Evolutionary conservation across 2,329 filamentous ascomycete genomes (phyloP), one percentile per base, ranked within the genome.

Genomic region (Aspergillus sp.): DNA sequence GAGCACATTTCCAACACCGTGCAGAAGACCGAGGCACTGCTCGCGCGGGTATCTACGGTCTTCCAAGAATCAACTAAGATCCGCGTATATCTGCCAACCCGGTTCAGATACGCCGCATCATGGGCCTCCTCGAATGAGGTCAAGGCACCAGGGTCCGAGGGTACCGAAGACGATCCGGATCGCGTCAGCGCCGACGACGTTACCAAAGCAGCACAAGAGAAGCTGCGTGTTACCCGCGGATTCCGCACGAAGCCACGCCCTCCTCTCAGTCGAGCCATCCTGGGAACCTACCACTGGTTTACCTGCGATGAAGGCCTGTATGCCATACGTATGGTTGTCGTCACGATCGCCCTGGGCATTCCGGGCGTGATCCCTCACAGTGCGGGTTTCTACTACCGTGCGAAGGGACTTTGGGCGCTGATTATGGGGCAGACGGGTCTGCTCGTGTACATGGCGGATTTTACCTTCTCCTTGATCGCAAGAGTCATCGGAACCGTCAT

Each of bases 321-420:
- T 57, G 81, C 79, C 0, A 57, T 83, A 12, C 78, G 82, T 2
- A 77, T 83, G 72, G 79, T 83, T 0, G 62, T 78, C 12, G 78
- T 82, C 0, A 82, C 82, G 0, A 69, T 84, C 8, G 81, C 77
- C 0, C 69, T 76, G 1, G 68, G 71, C 0, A 77, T 84, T 6
- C 79, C 81, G 0, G 75, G 78, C 0, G 73, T 74, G 0, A 71
- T 84, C 5, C 78, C 80, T 0, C 66, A 69, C 28, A 76, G 74
- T 2, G 77, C 81, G 0, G 81, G 79, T 1, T 84, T 84, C 65
- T 84, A 78, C 63, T 84, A 82, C 53, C 76, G 81, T 3, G 78
- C 83, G 58, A 83, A 82, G 65, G 81, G 82, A 0, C 71, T 84
- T 0, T 85, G 82, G 82, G 80, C 74, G 0, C 68, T 84, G 10